These are phyloP conservation scores for Aspergillus spinulosporus DNA, from an alignment of 2,329 filamentous ascomycete species.

Conservation along the genomic window DNA sequence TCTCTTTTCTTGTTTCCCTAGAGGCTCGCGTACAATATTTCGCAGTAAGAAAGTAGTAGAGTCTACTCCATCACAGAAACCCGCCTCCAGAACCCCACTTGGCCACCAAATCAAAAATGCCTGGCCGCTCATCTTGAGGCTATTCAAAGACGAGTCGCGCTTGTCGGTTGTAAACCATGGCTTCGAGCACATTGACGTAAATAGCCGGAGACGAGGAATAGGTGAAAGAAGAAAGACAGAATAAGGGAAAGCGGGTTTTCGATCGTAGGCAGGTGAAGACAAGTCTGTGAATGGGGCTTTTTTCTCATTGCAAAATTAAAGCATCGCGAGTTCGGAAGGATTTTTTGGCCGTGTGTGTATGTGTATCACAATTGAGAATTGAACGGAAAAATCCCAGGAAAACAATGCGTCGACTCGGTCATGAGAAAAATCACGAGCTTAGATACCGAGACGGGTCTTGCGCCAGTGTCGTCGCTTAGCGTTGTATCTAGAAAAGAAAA, in stretches of 20 bases:
- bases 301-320: conserved; percentile 14
- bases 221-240: background rate
- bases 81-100: conserved; percentile 10
- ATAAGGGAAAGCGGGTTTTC: conserved; percentile 5
- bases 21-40: conserved; percentile 25
- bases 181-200: background rate
- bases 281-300: conserved; percentile 18
- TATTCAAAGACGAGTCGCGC: background rate
- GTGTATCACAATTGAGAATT: conserved; percentile 29
- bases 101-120: background rate
- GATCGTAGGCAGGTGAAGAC: conserved; percentile 17
- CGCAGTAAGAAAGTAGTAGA: conserved; percentile 15
- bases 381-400: conserved; percentile 26
- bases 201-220: background rate
- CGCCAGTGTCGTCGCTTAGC: conserved; percentile 99
- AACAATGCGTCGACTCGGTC: conserved; percentile 29
- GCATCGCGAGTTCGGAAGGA: conserved; percentile 19
- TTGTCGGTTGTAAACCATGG: conserved; percentile 5
- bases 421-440: conserved; percentile 53
- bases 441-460: conserved; percentile 99
- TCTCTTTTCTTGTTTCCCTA: conserved; percentile 15
- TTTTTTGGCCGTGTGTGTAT: conserved; percentile 16
- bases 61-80: conserved; percentile 16
- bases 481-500: conserved; percentile 77
- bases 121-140: conserved; percentile 7